A percentile compares a stretch with the other conserved stretches of the same genome.
Evolutionary conservation across 192 early-diverging fungal genomes (phyloP).

Genomic region (Coemansia sp.): DNA sequence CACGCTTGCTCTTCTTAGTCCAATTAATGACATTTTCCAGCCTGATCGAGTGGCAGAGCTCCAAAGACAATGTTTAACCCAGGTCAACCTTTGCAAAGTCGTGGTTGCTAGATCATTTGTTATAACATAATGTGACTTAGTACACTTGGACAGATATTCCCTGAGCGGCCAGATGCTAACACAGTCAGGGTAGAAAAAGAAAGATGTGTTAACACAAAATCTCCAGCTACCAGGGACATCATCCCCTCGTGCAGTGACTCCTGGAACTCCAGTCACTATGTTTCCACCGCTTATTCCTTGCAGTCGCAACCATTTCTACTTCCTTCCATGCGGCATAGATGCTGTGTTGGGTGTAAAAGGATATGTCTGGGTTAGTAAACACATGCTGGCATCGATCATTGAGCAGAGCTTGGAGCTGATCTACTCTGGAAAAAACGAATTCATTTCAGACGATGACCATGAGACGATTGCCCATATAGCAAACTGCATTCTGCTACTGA

Average conservation of each 20-base stretch:
- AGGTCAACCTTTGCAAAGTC: too few species aligned
- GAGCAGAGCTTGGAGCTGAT: constrained; percentile 80
- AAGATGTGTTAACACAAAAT: constrained; percentile 31
- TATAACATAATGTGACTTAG: too few species aligned
- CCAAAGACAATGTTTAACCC: too few species aligned
- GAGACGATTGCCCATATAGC: constrained; percentile 84
- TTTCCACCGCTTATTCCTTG: constrained; percentile 87
- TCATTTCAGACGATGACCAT: constrained; percentile 71
- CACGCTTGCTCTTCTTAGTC: too few species aligned
- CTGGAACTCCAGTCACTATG: constrained; percentile 68
- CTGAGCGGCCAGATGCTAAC: too few species aligned
- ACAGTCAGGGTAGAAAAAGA: too few species aligned
- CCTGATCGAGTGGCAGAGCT: too few species aligned
- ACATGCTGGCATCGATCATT: constrained; percentile 58
- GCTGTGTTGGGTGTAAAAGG: constrained; percentile 96
- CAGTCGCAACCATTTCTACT: constrained; percentile 92
- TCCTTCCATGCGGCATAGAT: constrained; percentile 89
- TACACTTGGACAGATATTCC: too few species aligned
- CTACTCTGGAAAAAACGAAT: constrained; percentile 87
- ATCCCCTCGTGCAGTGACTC: constrained; percentile 44
- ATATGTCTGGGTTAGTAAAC: constrained; percentile 93
- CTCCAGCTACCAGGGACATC: constrained; percentile 9
- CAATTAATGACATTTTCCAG: too few species aligned
- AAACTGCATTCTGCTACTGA: constrained; percentile 85
- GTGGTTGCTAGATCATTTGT: too few species aligned